phyloP scores from a whole-genome alignment of 2,329 filamentous ascomycete genomes.

The Metarhizium guizhouense region DNA sequence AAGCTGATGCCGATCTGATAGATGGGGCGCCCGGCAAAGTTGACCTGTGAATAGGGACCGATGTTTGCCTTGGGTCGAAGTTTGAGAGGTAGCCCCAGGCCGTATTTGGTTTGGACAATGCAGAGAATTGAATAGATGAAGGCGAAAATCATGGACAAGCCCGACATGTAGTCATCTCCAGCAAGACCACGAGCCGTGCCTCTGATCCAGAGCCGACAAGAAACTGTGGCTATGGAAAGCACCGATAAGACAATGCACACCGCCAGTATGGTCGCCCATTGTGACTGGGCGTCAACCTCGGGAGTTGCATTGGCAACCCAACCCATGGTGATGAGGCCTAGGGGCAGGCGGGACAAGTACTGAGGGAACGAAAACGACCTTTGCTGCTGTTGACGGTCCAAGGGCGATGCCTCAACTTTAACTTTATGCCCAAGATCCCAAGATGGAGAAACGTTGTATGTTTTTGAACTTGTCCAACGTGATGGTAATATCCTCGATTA shows the following conservation, averaged over 20 bases:
- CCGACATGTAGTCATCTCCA: slow-evolving; percentile 35
- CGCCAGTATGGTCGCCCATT: slow-evolving; percentile 39
- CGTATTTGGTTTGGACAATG: slow-evolving; percentile 43
- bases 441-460: too few species aligned
- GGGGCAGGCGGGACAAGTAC: not conserved
- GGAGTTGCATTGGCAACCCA: slow-evolving; percentile 42
- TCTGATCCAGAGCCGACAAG: slow-evolving; percentile 32
- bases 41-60: slow-evolving; percentile 36
- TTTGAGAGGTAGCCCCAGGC: slow-evolving; percentile 37
- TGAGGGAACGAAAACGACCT: not conserved
- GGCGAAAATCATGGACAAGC: slow-evolving; percentile 34
- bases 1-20: slow-evolving; percentile 47
- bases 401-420: too few species aligned
- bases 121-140: slow-evolving; percentile 40
- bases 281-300: slow-evolving; percentile 35
- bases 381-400: not conserved
- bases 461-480: too few species aligned
- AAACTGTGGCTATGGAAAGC: slow-evolving; percentile 32
- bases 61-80: slow-evolving; percentile 34
- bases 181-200: slow-evolving; percentile 33
- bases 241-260: slow-evolving; percentile 36
- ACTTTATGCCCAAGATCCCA: too few species aligned
- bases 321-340: slow-evolving; percentile 24
- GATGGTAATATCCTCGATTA: too few species aligned
- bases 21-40: slow-evolving; percentile 43